These are phyloP conservation scores for Litsea cubeba DNA, from an alignment of 164 flowering plant species.

Conservation along the genomic window DNA sequence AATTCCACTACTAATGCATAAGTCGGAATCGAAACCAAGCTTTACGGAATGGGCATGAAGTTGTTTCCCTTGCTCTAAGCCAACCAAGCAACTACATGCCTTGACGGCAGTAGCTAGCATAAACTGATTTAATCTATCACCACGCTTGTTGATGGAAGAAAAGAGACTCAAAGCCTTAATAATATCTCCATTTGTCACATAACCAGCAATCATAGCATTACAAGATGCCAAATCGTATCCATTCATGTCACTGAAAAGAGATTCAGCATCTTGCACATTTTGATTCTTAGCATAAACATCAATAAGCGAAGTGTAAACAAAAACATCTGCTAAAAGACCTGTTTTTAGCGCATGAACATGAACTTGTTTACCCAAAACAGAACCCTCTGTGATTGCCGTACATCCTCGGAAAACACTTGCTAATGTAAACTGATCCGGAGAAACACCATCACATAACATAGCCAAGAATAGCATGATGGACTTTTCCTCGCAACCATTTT, in stretches of 20 bases:
- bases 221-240: constrained; percentile 40
- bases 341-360: constrained; percentile 47
- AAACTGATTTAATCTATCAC: constrained; percentile 32
- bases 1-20: constrained; percentile 39
- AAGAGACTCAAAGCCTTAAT: constrained; percentile 40
- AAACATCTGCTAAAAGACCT: constrained; percentile 28
- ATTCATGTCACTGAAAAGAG: constrained; percentile 20
- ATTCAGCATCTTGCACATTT: constrained; percentile 42
- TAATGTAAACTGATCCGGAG: constrained; percentile 48
- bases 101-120: constrained; percentile 42
- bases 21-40: constrained; percentile 34
- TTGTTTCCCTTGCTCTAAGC: constrained; percentile 40
- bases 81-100: constrained; percentile 39
- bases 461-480: constrained; percentile 25
- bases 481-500: constrained; percentile 28
- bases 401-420: constrained; percentile 52
- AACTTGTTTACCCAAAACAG: constrained; percentile 35
- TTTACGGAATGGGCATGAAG: constrained; percentile 40
- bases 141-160: constrained; percentile 25
- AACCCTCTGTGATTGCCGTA: constrained; percentile 25
- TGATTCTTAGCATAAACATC: constrained; percentile 46
- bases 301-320: constrained; percentile 47
- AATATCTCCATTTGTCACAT: constrained; percentile 25
- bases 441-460: constrained; percentile 26
- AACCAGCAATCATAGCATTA: constrained; percentile 57